Evolutionary conservation across 2,329 filamentous ascomycete species (phyloP).

Genomic region (Sporothrix pallida): DNA sequence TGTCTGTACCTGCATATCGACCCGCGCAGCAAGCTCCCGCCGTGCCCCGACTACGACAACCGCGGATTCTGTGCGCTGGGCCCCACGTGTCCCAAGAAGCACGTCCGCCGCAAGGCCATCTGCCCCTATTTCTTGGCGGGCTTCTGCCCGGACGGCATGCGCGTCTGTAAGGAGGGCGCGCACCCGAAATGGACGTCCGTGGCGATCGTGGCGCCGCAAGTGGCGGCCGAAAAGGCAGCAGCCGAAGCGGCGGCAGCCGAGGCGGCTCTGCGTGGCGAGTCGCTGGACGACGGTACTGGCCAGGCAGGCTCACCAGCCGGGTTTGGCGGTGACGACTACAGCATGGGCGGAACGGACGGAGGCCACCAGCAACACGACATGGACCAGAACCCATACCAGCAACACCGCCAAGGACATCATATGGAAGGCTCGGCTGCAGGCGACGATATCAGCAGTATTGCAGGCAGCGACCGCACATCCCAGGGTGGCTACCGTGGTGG

Average conservation of each 20-base stretch:
- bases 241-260: slow-evolving; percentile 30
- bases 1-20: slow-evolving; percentile 93
- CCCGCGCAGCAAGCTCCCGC: slow-evolving; percentile 76
- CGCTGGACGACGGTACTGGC: neutral
- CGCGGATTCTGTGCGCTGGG: slow-evolving; percentile 93
- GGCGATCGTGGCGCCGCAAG: slow-evolving; percentile 58
- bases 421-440: slow-evolving; percentile 33
- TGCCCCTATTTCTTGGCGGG: slow-evolving; percentile 89
- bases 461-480: slow-evolving; percentile 31
- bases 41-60: slow-evolving; percentile 92
- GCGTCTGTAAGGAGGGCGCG: slow-evolving; percentile 75
- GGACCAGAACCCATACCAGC: neutral
- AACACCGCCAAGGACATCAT: slow-evolving; percentile 42
- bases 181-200: slow-evolving; percentile 74
- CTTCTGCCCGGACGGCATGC: slow-evolving; percentile 82
- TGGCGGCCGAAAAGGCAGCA: slow-evolving; percentile 33
- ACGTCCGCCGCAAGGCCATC: slow-evolving; percentile 74
- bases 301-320: slow-evolving; percentile 1
- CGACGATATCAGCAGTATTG: slow-evolving; percentile 35
- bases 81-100: slow-evolving; percentile 83
- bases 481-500: slow-evolving; percentile 31
- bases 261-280: slow-evolving; percentile 40
- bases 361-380: slow-evolving; percentile 10
- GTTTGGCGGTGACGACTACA: slow-evolving; percentile 29
- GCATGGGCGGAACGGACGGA: slow-evolving; percentile 22